Evolutionary conservation across 1,139 yeast genomes (phyloP).

Genomic region (Geotrichum histeridarum): DNA sequence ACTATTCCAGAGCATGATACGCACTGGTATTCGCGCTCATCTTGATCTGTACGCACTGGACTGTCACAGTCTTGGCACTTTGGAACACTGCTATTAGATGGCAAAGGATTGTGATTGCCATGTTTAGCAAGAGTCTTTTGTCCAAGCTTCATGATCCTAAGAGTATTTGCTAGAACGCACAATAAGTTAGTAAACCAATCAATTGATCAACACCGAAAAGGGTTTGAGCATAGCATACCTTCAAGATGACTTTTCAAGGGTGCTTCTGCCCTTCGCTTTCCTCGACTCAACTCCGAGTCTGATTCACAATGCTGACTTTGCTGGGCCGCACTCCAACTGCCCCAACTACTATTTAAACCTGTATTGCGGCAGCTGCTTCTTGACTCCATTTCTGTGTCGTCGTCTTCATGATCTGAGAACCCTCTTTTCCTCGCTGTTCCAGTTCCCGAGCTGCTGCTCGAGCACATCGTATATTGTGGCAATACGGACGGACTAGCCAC

Average conservation of each 20-base stretch:
- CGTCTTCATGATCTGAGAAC: no score
- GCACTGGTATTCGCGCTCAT: neutral
- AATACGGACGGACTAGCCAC: no score
- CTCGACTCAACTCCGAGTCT: neutral
- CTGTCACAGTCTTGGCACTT: constrained; percentile 1
- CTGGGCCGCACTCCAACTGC: no score
- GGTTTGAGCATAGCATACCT: neutral
- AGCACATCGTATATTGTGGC: no score
- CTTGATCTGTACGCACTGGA: neutral
- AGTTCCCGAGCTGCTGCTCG: no score
- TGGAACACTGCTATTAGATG: neutral
- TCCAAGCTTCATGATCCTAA: neutral
- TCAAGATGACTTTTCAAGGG: neutral
- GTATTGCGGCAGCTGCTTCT: no score
- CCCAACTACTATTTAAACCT: no score
- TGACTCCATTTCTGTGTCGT: no score
- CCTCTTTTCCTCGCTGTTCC: no score
- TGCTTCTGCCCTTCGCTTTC: neutral
- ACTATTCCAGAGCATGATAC: neutral
- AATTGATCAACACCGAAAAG: neutral
- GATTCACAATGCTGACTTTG: no score
- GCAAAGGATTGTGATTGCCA: neutral
- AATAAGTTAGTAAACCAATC: neutral
- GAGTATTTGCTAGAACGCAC: neutral
- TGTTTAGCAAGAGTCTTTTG: neutral